These are phyloP conservation scores for Neurospora intermedia DNA, from an alignment of 495 filamentous ascomycete genomes.

Conservation along the genomic window DNA sequence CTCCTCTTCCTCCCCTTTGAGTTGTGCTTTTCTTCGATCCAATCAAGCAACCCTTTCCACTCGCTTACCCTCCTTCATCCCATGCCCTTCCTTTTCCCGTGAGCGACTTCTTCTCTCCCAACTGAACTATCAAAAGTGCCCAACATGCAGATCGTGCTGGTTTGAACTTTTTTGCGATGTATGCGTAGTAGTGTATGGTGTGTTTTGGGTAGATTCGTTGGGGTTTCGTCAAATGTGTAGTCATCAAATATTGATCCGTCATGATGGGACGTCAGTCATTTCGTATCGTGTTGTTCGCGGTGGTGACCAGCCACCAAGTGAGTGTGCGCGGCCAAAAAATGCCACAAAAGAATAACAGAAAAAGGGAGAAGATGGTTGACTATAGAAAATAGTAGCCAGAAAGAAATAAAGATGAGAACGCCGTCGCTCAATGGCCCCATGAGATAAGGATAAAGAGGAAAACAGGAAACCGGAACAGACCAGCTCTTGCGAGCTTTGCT, in stretches of 20 bases:
- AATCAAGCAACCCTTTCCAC: not conserved
- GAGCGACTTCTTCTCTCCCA: not conserved
- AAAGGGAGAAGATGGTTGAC: not conserved
- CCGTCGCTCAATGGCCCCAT: constrained; percentile 17
- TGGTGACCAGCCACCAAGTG: constrained; percentile 8
- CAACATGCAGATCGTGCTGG: constrained; percentile 14
- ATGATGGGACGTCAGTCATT: constrained; percentile 17
- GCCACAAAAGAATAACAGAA: not conserved
- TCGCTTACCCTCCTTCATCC: not conserved
- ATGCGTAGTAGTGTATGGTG: not conserved
- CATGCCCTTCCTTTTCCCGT: not conserved
- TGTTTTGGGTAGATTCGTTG: not conserved
- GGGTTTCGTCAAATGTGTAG: not conserved
- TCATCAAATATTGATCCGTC: constrained; percentile 3
- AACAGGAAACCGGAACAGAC: constrained; percentile 18
- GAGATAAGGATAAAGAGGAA: constrained; percentile 18
- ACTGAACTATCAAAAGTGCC: not conserved
- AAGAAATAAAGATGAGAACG: constrained; percentile 12
- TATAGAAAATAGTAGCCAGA: not conserved
- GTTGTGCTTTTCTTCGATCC: not conserved
- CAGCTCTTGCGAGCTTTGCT: constrained; percentile 16
- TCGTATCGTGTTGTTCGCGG: constrained; percentile 5
- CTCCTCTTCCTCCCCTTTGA: not conserved
- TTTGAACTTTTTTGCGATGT: not conserved
- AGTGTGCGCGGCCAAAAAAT: not conserved